phyloP scores from a whole-genome alignment of 169 alveolate species.

The Amoebophrya sp. region DNA sequence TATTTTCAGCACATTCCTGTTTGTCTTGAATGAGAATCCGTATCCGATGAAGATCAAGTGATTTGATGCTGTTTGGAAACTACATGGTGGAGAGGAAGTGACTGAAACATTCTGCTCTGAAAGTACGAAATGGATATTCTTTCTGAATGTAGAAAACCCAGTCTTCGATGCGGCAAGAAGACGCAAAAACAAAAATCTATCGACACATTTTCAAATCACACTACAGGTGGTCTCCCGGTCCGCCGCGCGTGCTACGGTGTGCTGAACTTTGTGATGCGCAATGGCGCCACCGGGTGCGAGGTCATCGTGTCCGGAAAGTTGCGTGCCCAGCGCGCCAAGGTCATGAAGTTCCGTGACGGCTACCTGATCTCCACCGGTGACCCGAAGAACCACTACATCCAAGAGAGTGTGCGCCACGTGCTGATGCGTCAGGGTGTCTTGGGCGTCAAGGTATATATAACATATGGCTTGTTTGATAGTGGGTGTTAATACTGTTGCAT shows the following conservation, averaged over 20 bases:
- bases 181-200: too few relatives aligned
- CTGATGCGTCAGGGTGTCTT: slow-evolving; percentile 96
- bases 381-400: slow-evolving; percentile 91
- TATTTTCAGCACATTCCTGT: too few relatives aligned
- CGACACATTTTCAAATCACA: neutral
- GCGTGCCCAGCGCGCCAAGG: slow-evolving; percentile 99
- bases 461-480: neutral
- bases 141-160: too few relatives aligned
- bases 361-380: slow-evolving; percentile 98
- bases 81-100: too few relatives aligned
- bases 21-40: too few relatives aligned
- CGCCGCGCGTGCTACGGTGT: slow-evolving; percentile 98
- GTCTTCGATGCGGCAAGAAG: too few relatives aligned
- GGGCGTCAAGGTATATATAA: slow-evolving; percentile 66
- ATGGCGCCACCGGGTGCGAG: slow-evolving; percentile 98
- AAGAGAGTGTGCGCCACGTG: slow-evolving; percentile 96
- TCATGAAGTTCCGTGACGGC: slow-evolving; percentile 79
- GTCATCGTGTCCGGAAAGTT: slow-evolving; percentile 98
- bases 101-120: too few relatives aligned
- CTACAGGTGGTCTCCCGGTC: slow-evolving; percentile 88
- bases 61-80: too few relatives aligned
- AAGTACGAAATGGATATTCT: too few relatives aligned
- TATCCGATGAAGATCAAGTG: too few relatives aligned
- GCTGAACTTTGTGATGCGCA: slow-evolving; percentile 91
- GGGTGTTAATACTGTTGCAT: neutral